Base-by-base conservation (phyloP, 441 rosid species). In the Gossypium trilobum region DNA sequence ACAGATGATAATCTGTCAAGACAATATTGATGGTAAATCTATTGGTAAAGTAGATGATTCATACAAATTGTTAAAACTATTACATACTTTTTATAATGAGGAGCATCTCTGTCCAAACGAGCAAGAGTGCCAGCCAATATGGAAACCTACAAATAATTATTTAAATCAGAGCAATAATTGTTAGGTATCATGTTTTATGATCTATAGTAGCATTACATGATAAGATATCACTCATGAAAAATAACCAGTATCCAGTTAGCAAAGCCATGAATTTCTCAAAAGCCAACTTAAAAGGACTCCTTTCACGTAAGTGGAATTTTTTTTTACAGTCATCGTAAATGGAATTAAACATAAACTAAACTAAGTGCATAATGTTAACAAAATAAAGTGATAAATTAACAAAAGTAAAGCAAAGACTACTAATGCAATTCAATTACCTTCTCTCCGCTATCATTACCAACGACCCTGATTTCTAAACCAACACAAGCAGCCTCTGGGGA, bases 391-490 rank as follows among this genome's bases (percentile, higher is more conserved):
- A 29, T 4, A 31, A 10, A 64, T 64, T 17, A 36, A 63, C 59
- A 16, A 10, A 68, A 50, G 44, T 14, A 67, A 27, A 25, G 16
- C 22, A 52, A 51, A 51, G 60, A 10, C 27, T 17, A 23, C 42
- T 19, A 58, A 36, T 20, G 10, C 22, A 17, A 23, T 73, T 63
- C 71, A 64, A 20, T 42, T 66, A 66, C 70, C 97, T 95, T 95
- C 81, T 95, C 99, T 73, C 97, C 96, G 51, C 99, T 93, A 73
- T 95, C 99, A 79, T 95, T 95, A 51, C 99, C 99, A 71, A 93
- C 97, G 83, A 95, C 99, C 83, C 99, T 88, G 77, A 95, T 89
- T 77, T 95, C 98, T 59, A 95, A 91, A 59, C 99, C 99, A 83
- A 95, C 99, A 75, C 85, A 87, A 70, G 97, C 98, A 60, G 88